Base-by-base conservation (phyloP, 345 rosid genomes). In the Euphorbia lathyris region DNA sequence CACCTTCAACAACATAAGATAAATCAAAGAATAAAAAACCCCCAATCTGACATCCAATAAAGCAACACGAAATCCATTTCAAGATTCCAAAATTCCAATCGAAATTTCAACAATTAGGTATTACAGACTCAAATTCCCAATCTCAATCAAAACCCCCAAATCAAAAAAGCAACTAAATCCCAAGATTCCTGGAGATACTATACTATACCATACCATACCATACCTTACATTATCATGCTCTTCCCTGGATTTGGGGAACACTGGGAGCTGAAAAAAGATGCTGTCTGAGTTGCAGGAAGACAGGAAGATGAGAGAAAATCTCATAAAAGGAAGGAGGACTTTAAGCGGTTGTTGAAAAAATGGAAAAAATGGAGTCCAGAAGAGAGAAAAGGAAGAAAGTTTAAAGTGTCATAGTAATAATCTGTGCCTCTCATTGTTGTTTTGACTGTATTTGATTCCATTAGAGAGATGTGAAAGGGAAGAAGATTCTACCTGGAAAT, bases 11-110 rank as follows among this genome's bases (percentile, higher is more conserved):
- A 47, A 70, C 12, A 2, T 26, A 19, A 23, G 64, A 59, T 66
- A 55, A 68, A 74, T 40, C 45, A 70, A 38, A 63, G 83, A 74
- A 72, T 56, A 55, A 76, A 82, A 65, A 32, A 34, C 7, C 7
- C 67, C 67, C 78, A 77, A 84, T 71, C 78, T 69, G 58, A 48
- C 53, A 70, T 66, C 61, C 55, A 63, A 65, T 52, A 72, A 70
- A 81, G 68, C 53, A 74, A 45, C 72, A 38, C 16, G 29, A 77
- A 78, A 27, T 62, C 75, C 77, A 82, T 79, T 82, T 77, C 9
- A 40, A 40, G 43, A 40, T 40, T 40, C 43, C 43, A 40, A 40
- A 5, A 2, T 40, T 80, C 59, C 22, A 74, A 47, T 50, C 55
- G 8, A 48, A 50, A 17, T 63, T 62, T 72, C 56, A 34, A 34